Percentiles rank a stretch among this genome's conserved stretches.
Conservation (phyloP, 495 filamentous ascomycete species). For the Glarea lozoyensis region DNA sequence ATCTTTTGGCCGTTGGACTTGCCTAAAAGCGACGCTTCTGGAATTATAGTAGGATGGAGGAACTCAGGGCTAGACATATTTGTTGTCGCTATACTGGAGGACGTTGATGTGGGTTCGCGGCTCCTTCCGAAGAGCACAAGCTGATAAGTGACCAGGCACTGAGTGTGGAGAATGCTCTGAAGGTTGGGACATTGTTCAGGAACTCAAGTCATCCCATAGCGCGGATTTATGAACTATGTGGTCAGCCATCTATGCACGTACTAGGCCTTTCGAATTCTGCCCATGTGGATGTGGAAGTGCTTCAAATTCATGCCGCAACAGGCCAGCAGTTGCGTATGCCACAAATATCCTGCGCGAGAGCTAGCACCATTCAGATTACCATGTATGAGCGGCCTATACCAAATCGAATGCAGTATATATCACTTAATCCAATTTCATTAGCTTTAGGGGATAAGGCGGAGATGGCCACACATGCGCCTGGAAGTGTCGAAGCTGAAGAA, state of each 20-base stretch:
- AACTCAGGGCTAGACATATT: conserved; percentile 89
- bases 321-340: conserved; percentile 50
- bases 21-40: conserved; percentile 57
- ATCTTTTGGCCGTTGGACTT: conserved; percentile 97
- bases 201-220: conserved; percentile 72
- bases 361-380: conserved; percentile 72
- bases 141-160: conserved; percentile 31
- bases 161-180: conserved; percentile 81
- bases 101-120: conserved; percentile 65
- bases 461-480: conserved; percentile 27
- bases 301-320: conserved; percentile 62
- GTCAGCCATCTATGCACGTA: conserved; percentile 72
- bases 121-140: not conserved
- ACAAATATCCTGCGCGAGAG: conserved; percentile 58
- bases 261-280: conserved; percentile 67
- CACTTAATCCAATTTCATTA: conserved; percentile 78
- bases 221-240: conserved; percentile 78
- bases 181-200: conserved; percentile 73
- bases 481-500: conserved; percentile 51
- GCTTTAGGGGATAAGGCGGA: conserved; percentile 70
- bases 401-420: conserved; percentile 92
- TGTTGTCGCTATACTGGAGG: conserved; percentile 79
- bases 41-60: conserved; percentile 89
- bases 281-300: conserved; percentile 49
- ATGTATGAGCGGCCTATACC: conserved; percentile 83